These are phyloP conservation scores for Micractinium sp. DNA, from an alignment of 139 green algal genomes.

Conservation along the genomic window DNA sequence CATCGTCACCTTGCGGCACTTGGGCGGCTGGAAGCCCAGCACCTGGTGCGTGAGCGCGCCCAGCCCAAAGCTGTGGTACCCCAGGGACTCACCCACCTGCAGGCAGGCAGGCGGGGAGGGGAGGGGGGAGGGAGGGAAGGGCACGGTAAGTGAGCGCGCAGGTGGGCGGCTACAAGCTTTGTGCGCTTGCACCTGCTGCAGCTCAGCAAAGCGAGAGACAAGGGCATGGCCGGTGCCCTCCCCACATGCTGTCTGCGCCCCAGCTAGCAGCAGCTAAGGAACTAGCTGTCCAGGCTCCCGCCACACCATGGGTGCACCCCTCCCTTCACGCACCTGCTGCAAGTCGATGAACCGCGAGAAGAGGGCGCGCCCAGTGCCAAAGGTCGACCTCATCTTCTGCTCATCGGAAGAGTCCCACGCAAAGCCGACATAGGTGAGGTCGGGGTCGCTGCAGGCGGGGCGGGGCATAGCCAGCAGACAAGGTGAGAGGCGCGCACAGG, in stretches of 20 bases:
- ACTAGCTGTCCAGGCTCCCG: no score
- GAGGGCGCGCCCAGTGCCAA: slow-evolving; percentile 37
- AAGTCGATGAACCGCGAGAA: slow-evolving; percentile 43
- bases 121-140: neutral
- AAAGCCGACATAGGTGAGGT: slow-evolving; percentile 43
- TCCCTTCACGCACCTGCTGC: slow-evolving; percentile 24
- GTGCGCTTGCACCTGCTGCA: no score
- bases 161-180: no score
- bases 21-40: slow-evolving; percentile 35
- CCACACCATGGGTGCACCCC: no score
- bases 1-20: slow-evolving; percentile 34
- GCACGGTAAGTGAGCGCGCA: neutral
- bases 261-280: no score
- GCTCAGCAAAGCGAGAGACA: no score
- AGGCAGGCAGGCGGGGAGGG: neutral
- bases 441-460: slow-evolving; percentile 25
- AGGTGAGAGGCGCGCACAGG: neutral
- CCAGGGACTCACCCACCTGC: slow-evolving; percentile 17
- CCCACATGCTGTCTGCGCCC: no score
- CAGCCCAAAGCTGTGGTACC: slow-evolving; percentile 44
- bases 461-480: neutral
- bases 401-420: slow-evolving; percentile 48
- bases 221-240: no score
- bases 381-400: slow-evolving; percentile 44
- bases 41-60: slow-evolving; percentile 37